Evolutionary conservation across 2,329 filamentous ascomycete genomes (phyloP).

Genomic region (Periconia macrospinosa): DNA sequence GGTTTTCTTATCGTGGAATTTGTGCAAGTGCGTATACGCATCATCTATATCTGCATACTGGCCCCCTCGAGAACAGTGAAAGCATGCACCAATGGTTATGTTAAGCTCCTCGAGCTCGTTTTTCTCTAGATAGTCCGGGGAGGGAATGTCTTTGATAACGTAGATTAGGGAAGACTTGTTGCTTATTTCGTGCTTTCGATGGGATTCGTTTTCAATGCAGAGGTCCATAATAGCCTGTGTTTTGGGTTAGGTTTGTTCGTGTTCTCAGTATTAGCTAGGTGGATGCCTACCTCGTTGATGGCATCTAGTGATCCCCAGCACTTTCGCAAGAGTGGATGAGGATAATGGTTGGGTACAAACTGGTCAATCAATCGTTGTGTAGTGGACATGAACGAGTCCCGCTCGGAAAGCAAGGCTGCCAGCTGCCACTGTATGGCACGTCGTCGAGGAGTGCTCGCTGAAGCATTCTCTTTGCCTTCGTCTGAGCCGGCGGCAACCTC

Average conservation of each 20-base stretch:
- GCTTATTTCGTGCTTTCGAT: not conserved
- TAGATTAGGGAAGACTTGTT: not conserved
- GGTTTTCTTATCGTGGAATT: not conserved
- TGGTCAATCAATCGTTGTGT: conserved; percentile 3
- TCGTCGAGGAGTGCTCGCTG: not conserved
- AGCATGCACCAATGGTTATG: not conserved
- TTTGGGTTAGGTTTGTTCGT: not conserved
- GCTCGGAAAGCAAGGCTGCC: not conserved
- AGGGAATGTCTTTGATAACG: not conserved
- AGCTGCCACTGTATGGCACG: conserved; percentile 1
- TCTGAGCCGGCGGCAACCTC: too few species aligned
- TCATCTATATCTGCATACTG: conserved; percentile 1
- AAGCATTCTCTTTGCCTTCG: not conserved
- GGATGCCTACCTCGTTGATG: not conserved
- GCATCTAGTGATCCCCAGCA: conserved; percentile 4
- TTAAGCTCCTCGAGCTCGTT: not conserved
- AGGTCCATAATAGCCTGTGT: not conserved
- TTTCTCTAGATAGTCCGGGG: not conserved
- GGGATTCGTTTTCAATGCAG: not conserved
- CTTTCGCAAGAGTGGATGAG: conserved; percentile 1
- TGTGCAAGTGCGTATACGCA: conserved; percentile 1
- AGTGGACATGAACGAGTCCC: not conserved
- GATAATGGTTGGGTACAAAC: conserved; percentile 5
- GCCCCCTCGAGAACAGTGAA: not conserved
- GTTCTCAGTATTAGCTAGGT: not conserved